Evolutionary conservation across 2,329 filamentous ascomycete species (phyloP).

Genomic region (Diaporthe citrichinensis): DNA sequence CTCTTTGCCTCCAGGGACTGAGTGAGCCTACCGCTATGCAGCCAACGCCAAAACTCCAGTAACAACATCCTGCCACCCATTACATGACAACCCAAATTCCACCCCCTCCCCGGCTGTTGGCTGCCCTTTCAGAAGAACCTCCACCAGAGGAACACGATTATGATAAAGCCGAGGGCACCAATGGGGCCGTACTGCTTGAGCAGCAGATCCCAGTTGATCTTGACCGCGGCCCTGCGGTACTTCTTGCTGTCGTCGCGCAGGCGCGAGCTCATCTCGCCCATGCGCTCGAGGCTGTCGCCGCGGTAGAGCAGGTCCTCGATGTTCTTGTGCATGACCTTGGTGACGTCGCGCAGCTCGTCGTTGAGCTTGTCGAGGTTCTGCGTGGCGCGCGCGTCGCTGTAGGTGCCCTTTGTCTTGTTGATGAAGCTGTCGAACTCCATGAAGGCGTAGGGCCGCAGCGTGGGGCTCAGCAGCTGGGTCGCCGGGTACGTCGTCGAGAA

Average conservation of each 20-base stretch:
- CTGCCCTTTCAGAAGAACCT: slow-evolving; percentile 80
- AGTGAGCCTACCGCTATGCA: slow-evolving; percentile 39
- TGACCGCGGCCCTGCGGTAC: slow-evolving; percentile 91
- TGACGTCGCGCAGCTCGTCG: slow-evolving; percentile 96
- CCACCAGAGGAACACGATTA: slow-evolving; percentile 91
- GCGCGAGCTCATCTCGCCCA: slow-evolving; percentile 93
- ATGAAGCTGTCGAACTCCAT: slow-evolving; percentile 99
- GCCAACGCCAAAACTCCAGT: slow-evolving; percentile 38
- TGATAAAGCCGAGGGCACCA: slow-evolving; percentile 83
- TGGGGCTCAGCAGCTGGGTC: slow-evolving; percentile 79
- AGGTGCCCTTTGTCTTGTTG: slow-evolving; percentile 90
- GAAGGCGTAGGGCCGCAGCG: slow-evolving; percentile 92
- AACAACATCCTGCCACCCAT: neutral
- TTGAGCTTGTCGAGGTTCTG: slow-evolving; percentile 97
- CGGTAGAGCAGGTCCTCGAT: slow-evolving; percentile 97
- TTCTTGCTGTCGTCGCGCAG: slow-evolving; percentile 94
- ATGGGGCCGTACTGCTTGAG: slow-evolving; percentile 97
- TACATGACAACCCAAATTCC: neutral
- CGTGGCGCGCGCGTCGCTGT: slow-evolving; percentile 90
- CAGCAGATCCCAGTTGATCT: slow-evolving; percentile 98
- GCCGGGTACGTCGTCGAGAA: slow-evolving; percentile 88
- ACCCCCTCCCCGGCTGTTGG: neutral
- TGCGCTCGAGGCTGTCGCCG: slow-evolving; percentile 93
- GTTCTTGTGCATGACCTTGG: slow-evolving; percentile 99
- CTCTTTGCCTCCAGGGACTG: slow-evolving; percentile 20